Evolutionary conservation across 352 stramenopile genomes (phyloP), one percentile per base, ranked within the genome.

Genomic region (Blastocystis sp.): DNA sequence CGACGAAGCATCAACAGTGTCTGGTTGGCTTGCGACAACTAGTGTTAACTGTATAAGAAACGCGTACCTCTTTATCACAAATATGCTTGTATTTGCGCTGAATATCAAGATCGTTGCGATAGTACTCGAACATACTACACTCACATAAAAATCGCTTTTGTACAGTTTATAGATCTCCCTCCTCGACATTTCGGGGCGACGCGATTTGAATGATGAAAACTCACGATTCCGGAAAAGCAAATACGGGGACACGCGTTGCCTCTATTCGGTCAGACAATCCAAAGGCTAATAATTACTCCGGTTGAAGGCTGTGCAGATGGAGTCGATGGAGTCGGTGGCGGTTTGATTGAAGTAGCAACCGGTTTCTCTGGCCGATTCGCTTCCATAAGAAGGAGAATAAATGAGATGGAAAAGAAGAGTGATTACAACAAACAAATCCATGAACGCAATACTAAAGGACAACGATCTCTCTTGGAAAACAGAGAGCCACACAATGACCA

Each of bases 21-120:
- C 49, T 78, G 65, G 32, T 78, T 78, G 11, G 42, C 36, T 18
- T 42, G 42, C 14, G 65, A 78, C 21, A 81, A 21, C 69, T 81
- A 63, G 18, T n/a, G 44, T 38, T 7, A 64, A 21, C 8, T 27
- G 4, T 11, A 21, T 27, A 40, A 0, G 11, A 16, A n/a, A 46
- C 2, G 42, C 29, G 7, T 27, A 81, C 69, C 53, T 81, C 69
- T 27, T 81, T 81, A 27, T 81, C 69, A 42, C 48, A 81, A 34
- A 81, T 34, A 16, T 81, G 69, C 46, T 81, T 81, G 40, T 81
- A 81, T 81, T 81, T 81, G 21, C 53, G 27, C 34, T 81, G 69
- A 38, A 61, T 81, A 48, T 38, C 69, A 18, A 32, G 7, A 38
- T 81, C 69, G 40, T 64, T 61, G 11, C 69, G 69, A 81, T 64